These are phyloP conservation scores for Solanum gandarillasii DNA, from an alignment of 257 asterid genomes.

Conservation along the genomic window DNA sequence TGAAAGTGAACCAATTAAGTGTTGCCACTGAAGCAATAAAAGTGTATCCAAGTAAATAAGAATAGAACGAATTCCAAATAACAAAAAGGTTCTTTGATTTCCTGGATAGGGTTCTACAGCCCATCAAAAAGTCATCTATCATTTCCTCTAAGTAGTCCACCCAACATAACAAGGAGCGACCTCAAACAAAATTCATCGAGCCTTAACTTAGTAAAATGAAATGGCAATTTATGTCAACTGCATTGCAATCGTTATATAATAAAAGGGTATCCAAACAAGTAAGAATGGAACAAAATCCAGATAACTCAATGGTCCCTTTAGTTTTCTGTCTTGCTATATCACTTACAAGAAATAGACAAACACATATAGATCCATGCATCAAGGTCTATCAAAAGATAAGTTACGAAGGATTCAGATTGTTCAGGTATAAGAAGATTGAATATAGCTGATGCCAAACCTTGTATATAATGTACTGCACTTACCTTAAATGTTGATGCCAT, in stretches of 20 bases:
- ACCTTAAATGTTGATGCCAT: constrained; percentile 84
- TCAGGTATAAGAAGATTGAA: not conserved
- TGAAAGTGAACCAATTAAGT: not conserved
- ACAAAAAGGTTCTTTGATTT: not conserved
- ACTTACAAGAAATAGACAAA: not conserved
- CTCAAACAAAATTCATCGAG: not conserved
- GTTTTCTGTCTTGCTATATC: not conserved
- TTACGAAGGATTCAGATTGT: not conserved
- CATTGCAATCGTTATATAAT: not conserved
- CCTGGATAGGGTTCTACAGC: not conserved
- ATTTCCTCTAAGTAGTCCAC: not conserved
- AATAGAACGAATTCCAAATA: not conserved
- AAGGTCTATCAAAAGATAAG: not conserved
- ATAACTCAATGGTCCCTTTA: not conserved
- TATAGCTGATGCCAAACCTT: not conserved
- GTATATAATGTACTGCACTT: not conserved
- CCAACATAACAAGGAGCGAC: not conserved
- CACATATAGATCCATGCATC: not conserved
- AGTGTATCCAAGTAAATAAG: not conserved
- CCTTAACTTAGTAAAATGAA: not conserved
- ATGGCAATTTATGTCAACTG: not conserved
- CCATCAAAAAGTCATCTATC: not conserved
- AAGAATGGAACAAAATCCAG: not conserved
- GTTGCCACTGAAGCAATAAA: not conserved
- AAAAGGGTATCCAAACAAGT: not conserved